Percentiles rank a stretch among this genome's conserved stretches.
Conservation (phyloP, 495 filamentous ascomycete species). For the Daldinia childiae region DNA sequence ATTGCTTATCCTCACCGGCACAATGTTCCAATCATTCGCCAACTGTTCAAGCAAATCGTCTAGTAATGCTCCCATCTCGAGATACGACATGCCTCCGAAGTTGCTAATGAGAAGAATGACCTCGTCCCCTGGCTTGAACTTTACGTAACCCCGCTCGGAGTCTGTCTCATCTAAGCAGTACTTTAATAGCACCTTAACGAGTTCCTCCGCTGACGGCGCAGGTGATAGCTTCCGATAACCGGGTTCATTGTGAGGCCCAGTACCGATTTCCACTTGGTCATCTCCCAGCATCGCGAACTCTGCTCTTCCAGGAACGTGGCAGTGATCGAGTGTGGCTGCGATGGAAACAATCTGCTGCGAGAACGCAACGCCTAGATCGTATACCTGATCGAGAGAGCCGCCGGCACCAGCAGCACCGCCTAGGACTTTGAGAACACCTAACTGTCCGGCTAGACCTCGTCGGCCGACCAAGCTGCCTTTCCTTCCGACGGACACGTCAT, state of each 20-base stretch:
- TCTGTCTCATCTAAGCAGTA: conserved; percentile 66
- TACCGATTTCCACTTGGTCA: conserved; percentile 65
- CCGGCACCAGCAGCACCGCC: conserved; percentile 60
- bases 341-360: conserved; percentile 67
- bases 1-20: conserved; percentile 60
- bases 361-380: conserved; percentile 63
- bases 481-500: conserved; percentile 69
- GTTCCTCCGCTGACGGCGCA: conserved; percentile 61
- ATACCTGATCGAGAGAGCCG: conserved; percentile 63
- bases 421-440: conserved; percentile 58
- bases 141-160: conserved; percentile 65
- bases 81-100: conserved; percentile 68
- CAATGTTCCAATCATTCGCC: conserved; percentile 53
- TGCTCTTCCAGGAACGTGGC: conserved; percentile 68
- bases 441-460: conserved; percentile 65
- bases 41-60: conserved; percentile 63
- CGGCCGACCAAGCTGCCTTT: conserved; percentile 65
- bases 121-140: conserved; percentile 63
- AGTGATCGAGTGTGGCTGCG: conserved; percentile 68
- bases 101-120: conserved; percentile 68
- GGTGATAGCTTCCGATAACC: conserved; percentile 65
- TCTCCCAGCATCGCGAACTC: conserved; percentile 61
- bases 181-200: conserved; percentile 63
- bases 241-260: conserved; percentile 71
- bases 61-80: conserved; percentile 67